Base-by-base conservation (phyloP, 495 filamentous ascomycete species). In the Aspergillus homomorphus region DNA sequence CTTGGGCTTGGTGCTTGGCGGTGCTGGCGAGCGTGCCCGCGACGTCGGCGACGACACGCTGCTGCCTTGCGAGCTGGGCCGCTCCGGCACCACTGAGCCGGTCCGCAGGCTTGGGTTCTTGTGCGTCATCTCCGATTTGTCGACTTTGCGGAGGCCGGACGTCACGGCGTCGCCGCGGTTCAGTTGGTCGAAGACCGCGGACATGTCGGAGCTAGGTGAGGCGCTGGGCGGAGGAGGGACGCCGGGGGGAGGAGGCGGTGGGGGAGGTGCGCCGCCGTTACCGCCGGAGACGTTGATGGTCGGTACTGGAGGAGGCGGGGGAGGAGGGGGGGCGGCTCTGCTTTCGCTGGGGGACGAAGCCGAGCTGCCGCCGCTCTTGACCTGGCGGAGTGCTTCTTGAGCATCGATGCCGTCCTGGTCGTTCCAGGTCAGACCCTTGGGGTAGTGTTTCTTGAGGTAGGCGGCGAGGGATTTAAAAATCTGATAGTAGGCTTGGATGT, bases 51-150 rank as follows among this genome's bases (percentile, higher is more conserved):
- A 38, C 7, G 33, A 38, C 7, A 58, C 58, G 19, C 70, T 60
- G 43, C 78, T 80, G 45, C 72, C 77, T 21, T 74, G 69, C 45
- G 84, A 83, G 52, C 80, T 74, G 45, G 80, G 84, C 57, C 81
- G 75, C 24, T 73, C 77, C 6, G 78, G 72, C 6, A 92, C 91
- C 12, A 83, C 82, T 9, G 87, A 88, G 52, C 81, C 77, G 14
- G 88, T 84, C 41, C 94, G 87, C 22, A 99, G 80, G 20, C 84
- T 83, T n/a, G 95, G 94, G 75, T 99, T 99, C 78, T 97, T 98
- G 78, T 99, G 94, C 48, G 94, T 98, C 92, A 96, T 96, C 67
- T 96, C 75, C 20, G 87, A 91, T 65, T 86, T 90, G 74, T 96
- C 91, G 24, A 99, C 94, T 77, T 96, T 99, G 54, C 88, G 85